Evolutionary conservation across 345 rosid genomes (phyloP), one percentile per base, ranked within the genome.

Genomic region (Syzygium grande): DNA sequence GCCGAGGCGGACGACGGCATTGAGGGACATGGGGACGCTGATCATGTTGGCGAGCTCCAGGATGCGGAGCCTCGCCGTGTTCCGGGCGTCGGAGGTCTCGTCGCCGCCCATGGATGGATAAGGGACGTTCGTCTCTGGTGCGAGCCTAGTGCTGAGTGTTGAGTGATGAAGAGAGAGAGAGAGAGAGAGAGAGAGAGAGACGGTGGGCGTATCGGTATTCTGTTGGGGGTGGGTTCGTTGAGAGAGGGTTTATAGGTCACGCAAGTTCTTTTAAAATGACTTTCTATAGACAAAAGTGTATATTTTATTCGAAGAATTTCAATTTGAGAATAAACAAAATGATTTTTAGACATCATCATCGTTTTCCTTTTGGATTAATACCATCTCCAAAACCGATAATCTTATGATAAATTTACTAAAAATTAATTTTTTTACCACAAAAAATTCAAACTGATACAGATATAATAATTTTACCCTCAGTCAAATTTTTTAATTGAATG

Each of bases 21-120:
- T 92, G 58, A 97, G 97, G 17, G 96, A 95, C 99, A 96, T 96
- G 53, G 99, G 99, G 30, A 97, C 97, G 87, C 99, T 97, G 53
- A 95, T 92, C 99, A 97, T 95, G 95, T 96, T 96, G 56, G 99
- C 95, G 27, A 97, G 95, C 90, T 96, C 99, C 52, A 95, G 61
- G 54, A 97, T 93, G 49, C 90, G 95, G 15, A 95, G 90, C 84
- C 96, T 92, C 13, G 98, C 96, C 59, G 38, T 91, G 89, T 94
- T 95, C 27, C 95, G 89, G 78, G 89, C 90, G 89, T 96, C 97
- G 10, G 90, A 13, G 54, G 86, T 92, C 88, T 93, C 95, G 22
- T 89, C 87, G 86, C 85, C 87, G 86, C 85, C 95, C 96, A 94
- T 94, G 55, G 56, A 41, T 51, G 7, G 1, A 12, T 6, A 9